phyloP scores from a whole-genome alignment of 768 basidiomycete species.

The Suillus placidus region DNA sequence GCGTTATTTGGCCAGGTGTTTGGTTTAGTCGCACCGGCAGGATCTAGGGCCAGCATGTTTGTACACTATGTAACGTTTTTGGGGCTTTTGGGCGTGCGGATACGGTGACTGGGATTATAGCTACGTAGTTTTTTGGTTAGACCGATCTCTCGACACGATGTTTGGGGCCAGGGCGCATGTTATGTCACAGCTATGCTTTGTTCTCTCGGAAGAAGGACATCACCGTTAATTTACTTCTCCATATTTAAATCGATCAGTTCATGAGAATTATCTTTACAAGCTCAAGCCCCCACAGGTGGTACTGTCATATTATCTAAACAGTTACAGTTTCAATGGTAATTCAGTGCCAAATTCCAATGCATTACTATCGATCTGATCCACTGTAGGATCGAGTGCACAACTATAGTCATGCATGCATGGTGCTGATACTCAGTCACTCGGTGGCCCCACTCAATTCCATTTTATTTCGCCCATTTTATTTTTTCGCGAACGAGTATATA shows the following conservation, averaged over 20 bases:
- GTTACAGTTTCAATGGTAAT: neutral
- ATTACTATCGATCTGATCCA: neutral
- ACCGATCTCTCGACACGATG: neutral
- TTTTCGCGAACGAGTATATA: no score
- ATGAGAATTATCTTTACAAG: neutral
- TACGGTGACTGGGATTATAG: neutral
- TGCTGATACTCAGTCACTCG: neutral
- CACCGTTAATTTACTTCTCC: neutral
- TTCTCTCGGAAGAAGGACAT: neutral
- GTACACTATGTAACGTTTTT: neutral
- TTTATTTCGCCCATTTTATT: no score
- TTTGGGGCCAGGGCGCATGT: neutral
- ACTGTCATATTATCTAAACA: neutral
- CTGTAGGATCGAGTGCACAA: neutral
- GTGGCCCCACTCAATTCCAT: no score
- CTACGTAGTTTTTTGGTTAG: neutral
- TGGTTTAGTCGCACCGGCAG: neutral
- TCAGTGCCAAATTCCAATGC: neutral
- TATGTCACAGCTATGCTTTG: neutral
- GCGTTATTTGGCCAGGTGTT: neutral
- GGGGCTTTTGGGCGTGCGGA: neutral
- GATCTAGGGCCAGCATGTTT: constrained; percentile 1
- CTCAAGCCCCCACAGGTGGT: neutral
- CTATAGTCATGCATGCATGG: neutral
- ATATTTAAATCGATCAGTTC: neutral